Evolutionary conservation across 768 basidiomycete species (phyloP), one percentile per base, ranked within the genome.

Genomic region (Cyclocybe aegerita): DNA sequence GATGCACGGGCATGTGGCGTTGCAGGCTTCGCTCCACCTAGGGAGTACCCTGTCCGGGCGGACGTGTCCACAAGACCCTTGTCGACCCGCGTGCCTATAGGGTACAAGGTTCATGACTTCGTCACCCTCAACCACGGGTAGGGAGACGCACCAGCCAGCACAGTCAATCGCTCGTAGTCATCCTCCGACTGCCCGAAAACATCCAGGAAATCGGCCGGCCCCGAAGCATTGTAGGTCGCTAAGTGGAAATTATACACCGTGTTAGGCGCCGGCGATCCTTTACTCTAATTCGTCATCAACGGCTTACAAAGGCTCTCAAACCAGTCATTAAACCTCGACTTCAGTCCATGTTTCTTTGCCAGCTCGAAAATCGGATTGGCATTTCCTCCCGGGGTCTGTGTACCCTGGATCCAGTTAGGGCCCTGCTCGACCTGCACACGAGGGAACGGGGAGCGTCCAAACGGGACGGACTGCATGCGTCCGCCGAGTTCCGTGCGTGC

Each of bases 321-420:
- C 52, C 72, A 68, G 50, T 78, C 70, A 49, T 71, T 85, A 34
- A 65, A 66, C 35, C 63, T 69, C 0, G 77, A 79, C 47, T 67
- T 66, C 14, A 86, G 52, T 30, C 74, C 71, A 55, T 85, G 77
- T 55, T 84, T 82, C 59, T 74, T 68, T 17, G 79, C 82, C 42
- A 88, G 69, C 14, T 65, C 64, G 61, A 77, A 79, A 11, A 88
- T 80, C 1, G 86, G 86, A 59, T 88, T 88, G 5, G 72, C 69
- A 16, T 74, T 69, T 2, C 81, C 83, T 32, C 71, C 57, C 1
- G 69, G 76, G 2, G 65, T 60, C 50, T 80, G 79, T 0, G 69
- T 70, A 7, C 71, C 79, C 48, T 80, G 82, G 31, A 86, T 68
- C 83, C 84, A 86, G 54, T 83, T 83, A 6, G 84, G 73, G 37